Conservation (phyloP, 192 early-diverging fungal species). For the Piromyces finnis region DNA sequence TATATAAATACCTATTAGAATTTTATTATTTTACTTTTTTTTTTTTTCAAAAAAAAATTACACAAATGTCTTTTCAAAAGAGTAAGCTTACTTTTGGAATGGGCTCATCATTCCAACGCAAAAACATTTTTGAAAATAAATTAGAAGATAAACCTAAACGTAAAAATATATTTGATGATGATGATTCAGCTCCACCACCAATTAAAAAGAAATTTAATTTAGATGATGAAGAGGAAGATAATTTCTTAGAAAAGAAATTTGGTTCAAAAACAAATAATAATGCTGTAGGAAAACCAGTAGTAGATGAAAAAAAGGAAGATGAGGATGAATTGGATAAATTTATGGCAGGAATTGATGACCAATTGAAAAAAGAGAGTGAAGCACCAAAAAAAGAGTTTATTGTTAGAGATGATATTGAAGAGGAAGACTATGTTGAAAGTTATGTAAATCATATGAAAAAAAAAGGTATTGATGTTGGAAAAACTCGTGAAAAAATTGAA, state of each 20-base stretch:
- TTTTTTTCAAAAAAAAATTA: background rate
- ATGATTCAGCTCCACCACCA: background rate
- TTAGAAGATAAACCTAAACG: background rate
- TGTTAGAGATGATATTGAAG: conserved; percentile 46
- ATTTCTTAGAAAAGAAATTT: background rate
- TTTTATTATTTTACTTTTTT: too few relatives aligned
- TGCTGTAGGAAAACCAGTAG: background rate
- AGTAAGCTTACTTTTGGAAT: background rate
- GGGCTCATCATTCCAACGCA: background rate
- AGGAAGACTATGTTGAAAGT: conserved; percentile 56
- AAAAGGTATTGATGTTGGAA: conserved; percentile 56
- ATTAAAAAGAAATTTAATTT: background rate
- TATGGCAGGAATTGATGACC: conserved; percentile 51
- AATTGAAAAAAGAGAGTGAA: conserved; percentile 19
- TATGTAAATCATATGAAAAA: conserved; percentile 59
- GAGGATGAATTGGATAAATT: conserved; percentile 69
- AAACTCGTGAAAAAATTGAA: conserved; percentile 14
- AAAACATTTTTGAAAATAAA: background rate
- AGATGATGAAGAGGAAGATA: background rate
- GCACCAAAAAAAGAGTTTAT: conserved; percentile 25
- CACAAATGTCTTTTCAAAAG: background rate
- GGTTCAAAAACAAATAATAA: background rate
- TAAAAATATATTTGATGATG: background rate
- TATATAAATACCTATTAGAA: too few relatives aligned
- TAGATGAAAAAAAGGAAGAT: conserved; percentile 18